Conservation (phyloP, 2,329 filamentous ascomycete species). For the Trichothecium sympodiale region DNA sequence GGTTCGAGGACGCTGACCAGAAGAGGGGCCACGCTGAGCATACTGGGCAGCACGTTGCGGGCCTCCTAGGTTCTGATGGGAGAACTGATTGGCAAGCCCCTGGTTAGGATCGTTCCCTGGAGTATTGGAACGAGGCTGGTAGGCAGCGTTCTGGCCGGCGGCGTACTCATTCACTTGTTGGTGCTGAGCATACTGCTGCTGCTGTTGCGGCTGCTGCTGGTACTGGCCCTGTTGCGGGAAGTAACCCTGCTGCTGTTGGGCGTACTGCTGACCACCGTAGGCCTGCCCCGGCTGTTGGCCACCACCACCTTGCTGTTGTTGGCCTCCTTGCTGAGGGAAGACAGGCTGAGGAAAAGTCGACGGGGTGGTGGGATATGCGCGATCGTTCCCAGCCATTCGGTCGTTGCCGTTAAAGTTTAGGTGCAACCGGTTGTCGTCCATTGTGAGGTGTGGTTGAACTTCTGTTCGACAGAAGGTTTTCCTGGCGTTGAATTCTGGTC, state of each 20-base stretch:
- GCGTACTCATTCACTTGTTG: slow-evolving; percentile 43
- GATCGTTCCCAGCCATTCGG: slow-evolving; percentile 48
- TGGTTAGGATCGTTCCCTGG: slow-evolving; percentile 75
- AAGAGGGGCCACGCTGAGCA: slow-evolving; percentile 54
- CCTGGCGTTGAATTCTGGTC: background rate
- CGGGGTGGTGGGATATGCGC: slow-evolving; percentile 76
- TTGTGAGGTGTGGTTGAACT: slow-evolving; percentile 17
- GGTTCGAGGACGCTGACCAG: slow-evolving; percentile 71
- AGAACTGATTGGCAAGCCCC: slow-evolving; percentile 89
- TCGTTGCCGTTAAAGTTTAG: slow-evolving; percentile 60
- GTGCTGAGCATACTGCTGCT: slow-evolving; percentile 36
- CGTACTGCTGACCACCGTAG: slow-evolving; percentile 10
- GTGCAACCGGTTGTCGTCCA: slow-evolving; percentile 53
- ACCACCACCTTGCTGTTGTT: slow-evolving; percentile 10
- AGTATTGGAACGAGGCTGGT: slow-evolving; percentile 44
- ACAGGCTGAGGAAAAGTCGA: slow-evolving; percentile 95
- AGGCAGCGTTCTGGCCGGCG: slow-evolving; percentile 21
- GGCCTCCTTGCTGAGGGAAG: slow-evolving; percentile 26
- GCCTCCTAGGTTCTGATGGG: slow-evolving; percentile 82
- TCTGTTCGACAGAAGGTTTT: slow-evolving; percentile 1
- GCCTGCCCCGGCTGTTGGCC: slow-evolving; percentile 3
- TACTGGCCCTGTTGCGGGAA: slow-evolving; percentile 29
- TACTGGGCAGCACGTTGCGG: slow-evolving; percentile 61
- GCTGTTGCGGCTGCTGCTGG: slow-evolving; percentile 13
- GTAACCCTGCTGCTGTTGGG: slow-evolving; percentile 20